Evolutionary conservation across 106 monocot species (phyloP).

Genomic region (Dendrobium huoshanense): DNA sequence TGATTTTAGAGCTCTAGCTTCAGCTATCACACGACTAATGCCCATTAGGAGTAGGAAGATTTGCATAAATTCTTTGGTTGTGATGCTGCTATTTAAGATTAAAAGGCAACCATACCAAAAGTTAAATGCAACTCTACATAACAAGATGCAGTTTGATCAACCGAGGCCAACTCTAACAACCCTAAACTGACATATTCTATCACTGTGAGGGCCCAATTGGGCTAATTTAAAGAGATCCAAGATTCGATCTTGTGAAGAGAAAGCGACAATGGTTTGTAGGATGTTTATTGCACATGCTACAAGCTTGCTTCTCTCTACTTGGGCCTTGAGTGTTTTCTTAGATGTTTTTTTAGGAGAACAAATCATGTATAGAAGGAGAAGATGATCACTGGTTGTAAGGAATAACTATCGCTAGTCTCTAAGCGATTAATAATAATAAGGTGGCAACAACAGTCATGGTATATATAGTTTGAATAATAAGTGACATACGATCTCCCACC

Average conservation of each 20-base stretch:
- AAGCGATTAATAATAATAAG: not conserved
- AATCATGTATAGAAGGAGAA: slow-evolving; percentile 1
- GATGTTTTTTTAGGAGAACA: not conserved
- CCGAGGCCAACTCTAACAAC: slow-evolving; percentile 6
- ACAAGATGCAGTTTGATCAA: not conserved
- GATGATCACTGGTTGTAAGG: slow-evolving; percentile 6
- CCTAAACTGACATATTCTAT: not conserved
- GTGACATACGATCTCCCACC: not conserved
- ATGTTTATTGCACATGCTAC: not conserved
- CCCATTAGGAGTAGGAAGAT: not conserved
- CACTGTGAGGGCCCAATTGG: not conserved
- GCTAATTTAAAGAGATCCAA: slow-evolving; percentile 3
- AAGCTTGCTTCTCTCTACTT: slow-evolving; percentile 4
- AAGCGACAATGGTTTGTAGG: slow-evolving; percentile 1
- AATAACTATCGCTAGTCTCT: slow-evolving; percentile 5
- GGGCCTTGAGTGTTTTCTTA: not conserved
- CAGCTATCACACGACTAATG: not conserved
- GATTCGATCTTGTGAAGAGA: slow-evolving; percentile 11
- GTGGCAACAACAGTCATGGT: not conserved
- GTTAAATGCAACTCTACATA: not conserved
- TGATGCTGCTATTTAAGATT: not conserved
- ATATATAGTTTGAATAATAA: slow-evolving; percentile 1
- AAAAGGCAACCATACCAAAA: slow-evolving; percentile 12
- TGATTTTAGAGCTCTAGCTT: slow-evolving; percentile 6
- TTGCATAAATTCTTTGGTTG: slow-evolving; percentile 6